Base-by-base conservation (phyloP, 495 filamentous ascomycete genomes). In the Podospora australis region DNA sequence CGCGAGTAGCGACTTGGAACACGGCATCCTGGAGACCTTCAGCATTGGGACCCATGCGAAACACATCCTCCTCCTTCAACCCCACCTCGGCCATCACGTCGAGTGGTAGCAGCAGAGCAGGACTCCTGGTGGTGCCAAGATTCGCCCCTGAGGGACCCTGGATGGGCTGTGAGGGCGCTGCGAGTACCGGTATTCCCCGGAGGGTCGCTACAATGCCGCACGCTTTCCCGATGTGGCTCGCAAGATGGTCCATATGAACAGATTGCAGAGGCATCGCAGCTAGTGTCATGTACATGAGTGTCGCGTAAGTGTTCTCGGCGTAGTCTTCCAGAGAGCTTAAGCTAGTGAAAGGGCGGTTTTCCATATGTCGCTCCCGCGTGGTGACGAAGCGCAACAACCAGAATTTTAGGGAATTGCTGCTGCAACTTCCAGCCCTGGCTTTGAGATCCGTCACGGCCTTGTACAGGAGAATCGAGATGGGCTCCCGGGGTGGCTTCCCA, bases 201-300 rank as follows among this genome's bases (percentile, higher is more conserved):
- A 97, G 66, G 3, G 94, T 78, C 2, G 90, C 87, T 3, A 79
- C 78, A 38, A 98, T 96, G 2, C 92, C 92, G 6, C 78, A 83
- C 0, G 92, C 88, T 63, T 98, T 98, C 14, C 92, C 92, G 34
- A 97, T 85, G 66, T 98, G 92, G 17, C 83, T 88, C 8, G 91
- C 90, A 10, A 98, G 67, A 69, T 98, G 92, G 56, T 98, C 92
- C 30, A 87, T 79, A n/a, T 87, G 83, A 29, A 95, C 71, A 13
- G 84, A 90, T 6, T 80, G 74, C 59, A 94, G 70, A 2, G 87
- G 83, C 45, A 95, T 67, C 1, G 83, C 71, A 2, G 86, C 84
- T 16, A 97, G 70, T 1, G 88, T 90, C 46, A 95, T 74, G 60
- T 98, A 98, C 62, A 95, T 78, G n/a, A 98, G 73, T 0, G 86